These are phyloP conservation scores for Melastoma malabathricum DNA, from an alignment of 345 rosid species.

Conservation along the genomic window DNA sequence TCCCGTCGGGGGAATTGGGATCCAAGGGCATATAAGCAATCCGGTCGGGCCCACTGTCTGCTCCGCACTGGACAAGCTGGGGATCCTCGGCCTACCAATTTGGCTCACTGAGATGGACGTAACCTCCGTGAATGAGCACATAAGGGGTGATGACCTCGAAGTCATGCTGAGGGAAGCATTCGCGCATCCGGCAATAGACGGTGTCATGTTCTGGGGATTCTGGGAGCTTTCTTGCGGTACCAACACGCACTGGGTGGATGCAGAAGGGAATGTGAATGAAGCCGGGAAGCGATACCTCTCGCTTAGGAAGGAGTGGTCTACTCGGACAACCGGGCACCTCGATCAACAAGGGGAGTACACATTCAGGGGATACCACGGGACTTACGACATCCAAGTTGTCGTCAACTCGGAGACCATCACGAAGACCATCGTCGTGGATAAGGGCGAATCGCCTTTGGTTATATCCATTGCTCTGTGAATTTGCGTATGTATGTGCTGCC, in stretches of 20 bases:
- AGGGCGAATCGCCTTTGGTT: conserved; percentile 44
- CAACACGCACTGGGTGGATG: conserved; percentile 65
- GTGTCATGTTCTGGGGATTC: conserved; percentile 93
- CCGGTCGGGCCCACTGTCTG: conserved; percentile 65
- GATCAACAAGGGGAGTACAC: conserved; percentile 42
- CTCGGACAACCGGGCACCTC: conserved; percentile 33
- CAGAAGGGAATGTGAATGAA: conserved; percentile 78
- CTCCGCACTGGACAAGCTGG: conserved; percentile 61
- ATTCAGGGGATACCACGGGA: conserved; percentile 88
- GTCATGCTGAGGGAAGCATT: conserved; percentile 86
- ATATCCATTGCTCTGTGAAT: conserved; percentile 30
- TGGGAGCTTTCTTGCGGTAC: conserved; percentile 89
- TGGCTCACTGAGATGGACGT: conserved; percentile 98
- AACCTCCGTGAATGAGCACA: conserved; percentile 56
- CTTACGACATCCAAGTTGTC: conserved; percentile 34
- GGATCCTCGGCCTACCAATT: conserved; percentile 69
- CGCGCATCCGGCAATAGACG: conserved; percentile 87
- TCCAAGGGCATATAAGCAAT: conserved; percentile 78
- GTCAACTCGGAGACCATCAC: conserved; percentile 21
- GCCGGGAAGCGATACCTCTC: conserved; percentile 65
- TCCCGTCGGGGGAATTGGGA: conserved; percentile 76
- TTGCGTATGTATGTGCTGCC: neutral
- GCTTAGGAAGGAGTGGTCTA: conserved; percentile 68
- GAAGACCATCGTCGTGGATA: conserved; percentile 45
- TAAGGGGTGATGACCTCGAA: conserved; percentile 87